Evolutionary conservation across 192 early-diverging fungal species (phyloP).

Genomic region (Obelidium mucronatum): DNA sequence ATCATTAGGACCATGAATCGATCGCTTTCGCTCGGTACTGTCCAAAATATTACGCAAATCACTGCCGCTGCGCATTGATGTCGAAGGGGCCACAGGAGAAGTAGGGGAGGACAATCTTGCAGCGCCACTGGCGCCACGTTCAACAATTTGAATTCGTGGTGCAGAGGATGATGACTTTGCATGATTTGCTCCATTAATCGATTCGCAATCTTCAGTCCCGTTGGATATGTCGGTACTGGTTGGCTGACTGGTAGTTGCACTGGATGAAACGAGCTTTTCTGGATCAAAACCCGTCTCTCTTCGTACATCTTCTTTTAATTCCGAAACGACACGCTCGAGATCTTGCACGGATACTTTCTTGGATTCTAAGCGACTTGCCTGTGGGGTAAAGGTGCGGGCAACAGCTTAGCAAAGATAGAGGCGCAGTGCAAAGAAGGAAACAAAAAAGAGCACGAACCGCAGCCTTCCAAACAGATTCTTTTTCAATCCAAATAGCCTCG

Average conservation of each 20-base stretch:
- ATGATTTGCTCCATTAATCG: neutral
- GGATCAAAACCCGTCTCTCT: slow-evolving; percentile 29
- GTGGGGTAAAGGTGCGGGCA: neutral
- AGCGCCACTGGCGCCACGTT: neutral
- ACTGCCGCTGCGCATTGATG: neutral
- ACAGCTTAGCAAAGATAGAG: neutral
- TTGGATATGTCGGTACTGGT: neutral
- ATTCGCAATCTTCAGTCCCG: slow-evolving; percentile 2
- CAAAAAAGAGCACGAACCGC: slow-evolving; percentile 5
- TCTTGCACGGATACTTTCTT: slow-evolving; percentile 14
- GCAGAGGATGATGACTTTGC: neutral
- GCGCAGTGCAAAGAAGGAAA: neutral
- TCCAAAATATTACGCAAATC: slow-evolving; percentile 20
- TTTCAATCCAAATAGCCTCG: slow-evolving; percentile 21
- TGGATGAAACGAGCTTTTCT: slow-evolving; percentile 19
- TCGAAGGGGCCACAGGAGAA: neutral
- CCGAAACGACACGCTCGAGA: slow-evolving; percentile 21
- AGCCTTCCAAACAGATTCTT: slow-evolving; percentile 14
- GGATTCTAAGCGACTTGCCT: slow-evolving; percentile 7
- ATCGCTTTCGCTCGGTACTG: slow-evolving; percentile 8
- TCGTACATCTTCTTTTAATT: slow-evolving; percentile 25
- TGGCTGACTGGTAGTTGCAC: neutral
- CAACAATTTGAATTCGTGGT: slow-evolving; percentile 30
- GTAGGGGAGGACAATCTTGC: neutral
- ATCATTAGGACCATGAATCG: slow-evolving; percentile 2